Evolutionary conservation across 306 rosid genomes (phyloP), one percentile per base, ranked within the genome.

Genomic region (Lagenaria siceraria): DNA sequence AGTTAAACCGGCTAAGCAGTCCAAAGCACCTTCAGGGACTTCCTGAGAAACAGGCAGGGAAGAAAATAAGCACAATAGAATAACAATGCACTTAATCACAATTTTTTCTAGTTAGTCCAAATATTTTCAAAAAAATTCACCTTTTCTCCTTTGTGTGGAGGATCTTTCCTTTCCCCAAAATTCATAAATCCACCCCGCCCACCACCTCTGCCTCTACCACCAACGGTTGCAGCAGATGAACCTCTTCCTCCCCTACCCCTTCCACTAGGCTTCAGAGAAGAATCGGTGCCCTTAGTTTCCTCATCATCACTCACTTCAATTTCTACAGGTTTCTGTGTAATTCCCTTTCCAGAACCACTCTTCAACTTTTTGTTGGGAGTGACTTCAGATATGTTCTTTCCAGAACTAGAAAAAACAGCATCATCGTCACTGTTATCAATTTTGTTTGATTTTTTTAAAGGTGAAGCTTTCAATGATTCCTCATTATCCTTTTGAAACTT

Each of bases 131-230:
- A 76, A 75, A 25, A 72, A 43, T 54, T 83, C 81, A 95, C 98
- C 97, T 95, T 95, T 86, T 95, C 93, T 77, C 98, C 98, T 81
- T 90, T 92, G 85, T 92, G 91, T 38, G 97, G 98, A 72, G 97
- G 98, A 83, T 92, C 98, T 85, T 90, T 92, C 82, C 97, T 89
- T 85, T 95, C 98, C 21, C 97, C 97, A 74, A 89, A 95, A 85
- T 90, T 95, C 98, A 90, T 89, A 86, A 90, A 92, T 35, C 97
- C 98, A 79, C 97, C 92, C 65, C 97, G 89, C 10, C 98, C 98
- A 65, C 86, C 86, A 1, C 97, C 98, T 82, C 97, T 91, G 66
- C 96, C 98, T 78, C 96, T 88, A 83, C 96, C 96, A 80, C 91
- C 84, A 85, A 88, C 60, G 43, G 98, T 56, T 64, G 76, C 82